These are phyloP conservation scores for Passiflora organensis DNA, from an alignment of 345 rosid genomes.

Conservation along the genomic window DNA sequence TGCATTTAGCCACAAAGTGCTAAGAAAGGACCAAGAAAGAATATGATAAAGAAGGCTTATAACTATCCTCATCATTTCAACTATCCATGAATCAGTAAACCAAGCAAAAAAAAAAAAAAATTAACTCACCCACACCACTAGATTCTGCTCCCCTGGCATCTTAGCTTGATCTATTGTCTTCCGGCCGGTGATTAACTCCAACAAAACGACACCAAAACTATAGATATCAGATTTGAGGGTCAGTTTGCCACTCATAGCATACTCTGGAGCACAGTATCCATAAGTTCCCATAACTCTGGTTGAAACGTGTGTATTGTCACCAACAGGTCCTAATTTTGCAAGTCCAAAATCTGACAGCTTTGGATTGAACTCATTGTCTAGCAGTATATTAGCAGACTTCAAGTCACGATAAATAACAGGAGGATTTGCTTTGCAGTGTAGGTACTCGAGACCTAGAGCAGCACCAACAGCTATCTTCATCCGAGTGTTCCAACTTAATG, in stretches of 20 bases:
- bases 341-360: conserved; percentile 93
- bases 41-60: too few species aligned
- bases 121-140: conserved; percentile 74
- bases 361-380: conserved; percentile 68
- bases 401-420: conserved; percentile 93
- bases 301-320: conserved; percentile 94
- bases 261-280: conserved; percentile 98
- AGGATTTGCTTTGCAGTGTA: conserved; percentile 85
- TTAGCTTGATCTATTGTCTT: conserved; percentile 65
- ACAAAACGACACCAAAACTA: conserved; percentile 90
- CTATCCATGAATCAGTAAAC: not conserved
- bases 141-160: conserved; percentile 74
- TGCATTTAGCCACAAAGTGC: not conserved
- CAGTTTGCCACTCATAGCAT: conserved; percentile 94
- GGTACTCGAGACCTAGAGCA: conserved; percentile 82
- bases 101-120: not conserved
- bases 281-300: conserved; percentile 98
- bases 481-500: conserved; percentile 69
- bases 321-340: conserved; percentile 95
- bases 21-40: too few species aligned
- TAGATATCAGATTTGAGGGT: conserved; percentile 93
- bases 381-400: conserved; percentile 84
- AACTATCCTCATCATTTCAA: too few species aligned
- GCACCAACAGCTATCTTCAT: conserved; percentile 90
- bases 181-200: conserved; percentile 88